Evolutionary conservation across 495 filamentous ascomycete species (phyloP).

Genomic region (Neurospora sp.): DNA sequence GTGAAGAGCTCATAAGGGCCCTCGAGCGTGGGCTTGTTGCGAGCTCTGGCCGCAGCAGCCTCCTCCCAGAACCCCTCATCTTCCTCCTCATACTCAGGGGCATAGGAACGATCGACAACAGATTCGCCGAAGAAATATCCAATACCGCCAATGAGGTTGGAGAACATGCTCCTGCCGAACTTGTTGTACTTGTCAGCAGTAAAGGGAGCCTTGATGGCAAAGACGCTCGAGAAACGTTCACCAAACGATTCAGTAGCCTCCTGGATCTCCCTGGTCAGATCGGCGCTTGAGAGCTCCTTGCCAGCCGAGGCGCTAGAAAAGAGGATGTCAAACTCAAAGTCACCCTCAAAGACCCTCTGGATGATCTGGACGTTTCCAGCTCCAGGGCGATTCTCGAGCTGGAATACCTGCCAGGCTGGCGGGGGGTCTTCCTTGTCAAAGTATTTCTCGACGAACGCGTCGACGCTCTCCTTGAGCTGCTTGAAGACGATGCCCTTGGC

Average conservation of each 20-base stretch:
- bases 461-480: slow-evolving; percentile 67
- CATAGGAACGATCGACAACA: slow-evolving; percentile 81
- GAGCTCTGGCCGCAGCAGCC: slow-evolving; percentile 57
- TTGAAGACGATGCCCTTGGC: slow-evolving; percentile 71
- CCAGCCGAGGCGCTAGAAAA: slow-evolving; percentile 74
- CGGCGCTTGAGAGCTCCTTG: slow-evolving; percentile 47
- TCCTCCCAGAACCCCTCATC: slow-evolving; percentile 98
- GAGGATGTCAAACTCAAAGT: slow-evolving; percentile 90
- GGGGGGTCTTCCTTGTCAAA: slow-evolving; percentile 65
- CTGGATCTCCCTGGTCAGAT: slow-evolving; percentile 60
- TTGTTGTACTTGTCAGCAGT: slow-evolving; percentile 56
- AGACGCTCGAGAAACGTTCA: slow-evolving; percentile 61
- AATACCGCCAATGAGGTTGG: slow-evolving; percentile 88
- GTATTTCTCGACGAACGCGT: slow-evolving; percentile 50
- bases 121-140: slow-evolving; percentile 88
- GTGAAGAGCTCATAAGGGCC: slow-evolving; percentile 87
- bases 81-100: slow-evolving; percentile 87
- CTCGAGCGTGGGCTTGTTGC: slow-evolving; percentile 56
- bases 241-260: slow-evolving; percentile 56
- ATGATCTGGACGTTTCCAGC: slow-evolving; percentile 78
- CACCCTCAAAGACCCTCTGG: slow-evolving; percentile 85
- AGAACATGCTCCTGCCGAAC: slow-evolving; percentile 85
- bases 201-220: slow-evolving; percentile 70
- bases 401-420: slow-evolving; percentile 80
- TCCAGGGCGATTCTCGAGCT: slow-evolving; percentile 57